phyloP scores from a whole-genome alignment of 768 basidiomycete species.

The Solioccasus polychromus region DNA sequence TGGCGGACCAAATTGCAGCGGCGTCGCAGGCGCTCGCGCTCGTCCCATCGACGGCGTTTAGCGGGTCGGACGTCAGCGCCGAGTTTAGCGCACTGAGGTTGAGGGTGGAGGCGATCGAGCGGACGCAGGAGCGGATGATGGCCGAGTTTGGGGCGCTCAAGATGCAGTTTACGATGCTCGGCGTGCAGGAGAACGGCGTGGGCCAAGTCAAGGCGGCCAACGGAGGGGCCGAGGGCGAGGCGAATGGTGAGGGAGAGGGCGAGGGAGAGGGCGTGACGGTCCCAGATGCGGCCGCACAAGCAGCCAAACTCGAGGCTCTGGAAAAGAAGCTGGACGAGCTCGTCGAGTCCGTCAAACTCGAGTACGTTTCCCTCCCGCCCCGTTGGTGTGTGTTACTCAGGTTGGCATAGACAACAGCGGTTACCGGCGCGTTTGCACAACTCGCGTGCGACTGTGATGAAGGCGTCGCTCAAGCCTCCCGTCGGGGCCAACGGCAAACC shows the following conservation, averaged over 20 bases:
- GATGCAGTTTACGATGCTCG: constrained; percentile 19
- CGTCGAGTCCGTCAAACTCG: constrained; percentile 32
- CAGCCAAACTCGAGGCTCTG: constrained; percentile 28
- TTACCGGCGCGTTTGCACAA: constrained; percentile 38
- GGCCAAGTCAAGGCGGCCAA: no score
- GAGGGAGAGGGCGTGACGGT: constrained; percentile 18
- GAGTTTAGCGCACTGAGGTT: constrained; percentile 19
- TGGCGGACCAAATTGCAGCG: constrained; percentile 40
- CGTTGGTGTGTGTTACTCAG: no score
- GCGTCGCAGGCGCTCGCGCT: constrained; percentile 38
- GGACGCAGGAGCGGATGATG: constrained; percentile 30
- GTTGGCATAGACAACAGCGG: constrained; percentile 32
- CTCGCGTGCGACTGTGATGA: constrained; percentile 31
- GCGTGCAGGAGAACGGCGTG: no score
- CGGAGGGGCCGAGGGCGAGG: constrained; percentile 20
- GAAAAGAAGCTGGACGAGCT: constrained; percentile 35
- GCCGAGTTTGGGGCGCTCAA: constrained; percentile 32
- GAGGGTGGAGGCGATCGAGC: constrained; percentile 33
- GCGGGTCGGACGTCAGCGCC: constrained; percentile 8
- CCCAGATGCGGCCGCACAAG: background rate
- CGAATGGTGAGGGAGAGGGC: constrained; percentile 32
- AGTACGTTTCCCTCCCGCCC: constrained; percentile 21
- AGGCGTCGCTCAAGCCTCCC: constrained; percentile 31
- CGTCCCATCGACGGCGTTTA: constrained; percentile 23
- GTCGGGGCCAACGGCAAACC: constrained; percentile 34